Evolutionary conservation across 2,329 filamentous ascomycete species (phyloP).

Genomic region (Fusarium dlaminii): DNA sequence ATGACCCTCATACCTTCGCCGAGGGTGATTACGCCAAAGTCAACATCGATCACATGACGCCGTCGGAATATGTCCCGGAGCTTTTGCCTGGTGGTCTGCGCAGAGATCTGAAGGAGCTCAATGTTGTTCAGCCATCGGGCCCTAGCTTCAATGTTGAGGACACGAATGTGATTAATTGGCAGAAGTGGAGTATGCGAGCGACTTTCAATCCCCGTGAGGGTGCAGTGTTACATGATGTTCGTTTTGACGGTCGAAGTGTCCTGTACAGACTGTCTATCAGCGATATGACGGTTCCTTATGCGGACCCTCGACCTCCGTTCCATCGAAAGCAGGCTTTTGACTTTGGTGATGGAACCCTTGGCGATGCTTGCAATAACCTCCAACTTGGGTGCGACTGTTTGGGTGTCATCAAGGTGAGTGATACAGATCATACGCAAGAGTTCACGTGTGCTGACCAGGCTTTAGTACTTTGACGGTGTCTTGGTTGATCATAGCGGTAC

Average conservation of each 20-base stretch:
- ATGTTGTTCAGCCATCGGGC: constrained; percentile 52
- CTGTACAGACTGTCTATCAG: constrained; percentile 72
- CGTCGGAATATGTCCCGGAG: constrained; percentile 54
- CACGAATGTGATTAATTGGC: constrained; percentile 61
- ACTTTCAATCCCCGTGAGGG: constrained; percentile 77
- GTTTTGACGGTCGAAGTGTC: constrained; percentile 70
- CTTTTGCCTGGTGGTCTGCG: constrained; percentile 53
- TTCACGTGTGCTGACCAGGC: neutral
- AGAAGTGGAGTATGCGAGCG: constrained; percentile 75
- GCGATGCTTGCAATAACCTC: constrained; percentile 72
- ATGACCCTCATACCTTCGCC: constrained; percentile 30
- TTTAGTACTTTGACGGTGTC: constrained; percentile 50
- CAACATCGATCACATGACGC: constrained; percentile 22
- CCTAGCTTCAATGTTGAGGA: constrained; percentile 54
- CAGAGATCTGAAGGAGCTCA: constrained; percentile 67
- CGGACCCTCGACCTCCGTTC: constrained; percentile 68
- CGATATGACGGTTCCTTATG: constrained; percentile 76
- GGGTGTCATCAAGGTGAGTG: constrained; percentile 62
- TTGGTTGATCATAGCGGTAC: constrained; percentile 36
- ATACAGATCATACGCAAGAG: accelerated
- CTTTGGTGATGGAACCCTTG: constrained; percentile 73
- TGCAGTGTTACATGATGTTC: constrained; percentile 73
- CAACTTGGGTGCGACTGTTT: constrained; percentile 74
- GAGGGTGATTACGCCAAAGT: neutral
- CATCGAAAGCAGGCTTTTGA: constrained; percentile 78